These are phyloP conservation scores for Ustilago lituana DNA, from an alignment of 1,284 basidiomycete species.

Conservation along the genomic window DNA sequence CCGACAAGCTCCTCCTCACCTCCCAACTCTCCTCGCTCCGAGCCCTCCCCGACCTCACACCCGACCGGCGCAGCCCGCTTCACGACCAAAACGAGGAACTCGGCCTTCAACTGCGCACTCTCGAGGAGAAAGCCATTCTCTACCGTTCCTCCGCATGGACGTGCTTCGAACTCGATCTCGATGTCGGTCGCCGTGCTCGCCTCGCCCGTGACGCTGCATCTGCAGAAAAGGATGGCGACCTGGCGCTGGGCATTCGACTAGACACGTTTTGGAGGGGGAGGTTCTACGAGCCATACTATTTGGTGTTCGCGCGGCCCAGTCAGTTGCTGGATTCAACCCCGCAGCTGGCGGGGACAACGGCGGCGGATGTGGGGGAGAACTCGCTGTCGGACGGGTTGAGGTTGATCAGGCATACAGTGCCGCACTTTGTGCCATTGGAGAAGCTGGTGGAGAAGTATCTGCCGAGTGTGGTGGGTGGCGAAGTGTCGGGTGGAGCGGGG, in stretches of 20 bases:
- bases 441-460: constrained; percentile 46
- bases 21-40: constrained; percentile 38
- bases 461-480: constrained; percentile 24
- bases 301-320: constrained; percentile 46
- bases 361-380: constrained; percentile 16
- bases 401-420: constrained; percentile 51
- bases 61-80: constrained; percentile 4
- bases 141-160: constrained; percentile 52
- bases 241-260: constrained; percentile 49
- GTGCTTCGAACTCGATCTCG: constrained; percentile 53
- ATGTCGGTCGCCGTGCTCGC: constrained; percentile 50
- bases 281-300: constrained; percentile 54
- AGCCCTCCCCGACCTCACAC: constrained; percentile 8
- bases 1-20: constrained; percentile 32
- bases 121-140: constrained; percentile 49
- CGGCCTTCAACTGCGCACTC: constrained; percentile 14
- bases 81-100: constrained; percentile 30
- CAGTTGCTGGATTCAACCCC: constrained; percentile 38
- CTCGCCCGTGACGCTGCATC: constrained; percentile 14
- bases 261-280: constrained; percentile 50
- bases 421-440: constrained; percentile 52
- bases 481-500: constrained; percentile 18
- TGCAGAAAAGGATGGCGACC: constrained; percentile 30
- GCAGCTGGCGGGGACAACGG: constrained; percentile 22
- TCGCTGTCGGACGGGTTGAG: constrained; percentile 24